Evolutionary conservation across 2,329 filamentous ascomycete species (phyloP).

Genomic region (Claviceps spartinae): DNA sequence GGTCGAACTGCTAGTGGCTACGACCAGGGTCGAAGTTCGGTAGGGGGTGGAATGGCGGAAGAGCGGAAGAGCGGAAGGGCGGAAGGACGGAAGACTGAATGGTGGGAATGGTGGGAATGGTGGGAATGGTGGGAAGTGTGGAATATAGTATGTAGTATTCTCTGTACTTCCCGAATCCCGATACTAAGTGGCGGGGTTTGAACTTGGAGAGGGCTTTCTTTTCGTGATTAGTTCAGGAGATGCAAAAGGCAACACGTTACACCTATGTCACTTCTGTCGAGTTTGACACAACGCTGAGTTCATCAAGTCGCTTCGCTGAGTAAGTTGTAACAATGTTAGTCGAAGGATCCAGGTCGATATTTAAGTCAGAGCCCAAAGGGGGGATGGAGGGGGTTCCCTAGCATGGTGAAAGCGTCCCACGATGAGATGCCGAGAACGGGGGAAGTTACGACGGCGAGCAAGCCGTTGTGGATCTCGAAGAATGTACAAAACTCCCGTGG

Average conservation of each 20-base stretch:
- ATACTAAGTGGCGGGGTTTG: constrained; percentile 2
- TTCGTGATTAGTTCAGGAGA: not conserved
- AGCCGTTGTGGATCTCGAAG: constrained; percentile 5
- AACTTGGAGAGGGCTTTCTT: not conserved
- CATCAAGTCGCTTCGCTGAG: not conserved
- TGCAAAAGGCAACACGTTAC: not conserved
- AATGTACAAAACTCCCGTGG: not conserved
- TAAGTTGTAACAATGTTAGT: constrained; percentile 1
- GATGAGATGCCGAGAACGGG: constrained; percentile 5
- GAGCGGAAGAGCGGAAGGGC: not conserved
- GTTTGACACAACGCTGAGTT: not conserved
- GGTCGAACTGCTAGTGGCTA: constrained; percentile 6
- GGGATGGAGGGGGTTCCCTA: not conserved
- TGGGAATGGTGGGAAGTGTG: not conserved
- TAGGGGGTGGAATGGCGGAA: not conserved
- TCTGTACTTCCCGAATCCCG: constrained; percentile 1
- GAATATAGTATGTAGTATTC: not conserved
- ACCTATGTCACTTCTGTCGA: not conserved
- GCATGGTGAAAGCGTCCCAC: constrained; percentile 6
- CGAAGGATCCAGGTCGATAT: constrained; percentile 8
- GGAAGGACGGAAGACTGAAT: not conserved
- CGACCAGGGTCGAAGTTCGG: constrained; percentile 5
- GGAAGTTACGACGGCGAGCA: not conserved
- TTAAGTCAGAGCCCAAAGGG: constrained; percentile 4
- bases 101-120: not conserved